phyloP scores from a whole-genome alignment of 2,329 filamentous ascomycete species.

The Albifimbria verrucaria region DNA sequence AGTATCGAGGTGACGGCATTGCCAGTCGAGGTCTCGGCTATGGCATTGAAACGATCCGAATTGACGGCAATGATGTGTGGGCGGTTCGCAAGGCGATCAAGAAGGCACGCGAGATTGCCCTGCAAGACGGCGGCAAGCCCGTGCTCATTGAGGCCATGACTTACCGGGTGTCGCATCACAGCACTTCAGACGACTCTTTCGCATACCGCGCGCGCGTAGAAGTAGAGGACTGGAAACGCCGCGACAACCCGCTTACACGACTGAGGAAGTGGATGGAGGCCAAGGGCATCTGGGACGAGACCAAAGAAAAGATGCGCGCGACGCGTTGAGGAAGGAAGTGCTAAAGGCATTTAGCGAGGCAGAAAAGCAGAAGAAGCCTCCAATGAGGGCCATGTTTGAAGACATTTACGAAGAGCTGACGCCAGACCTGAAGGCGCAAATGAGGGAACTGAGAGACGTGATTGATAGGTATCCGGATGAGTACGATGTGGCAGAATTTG shows the following conservation, averaged over 20 bases:
- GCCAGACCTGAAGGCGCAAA: conserved; percentile 73
- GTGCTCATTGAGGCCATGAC: conserved; percentile 94
- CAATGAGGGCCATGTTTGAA: conserved; percentile 71
- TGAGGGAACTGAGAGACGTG: conserved; percentile 66
- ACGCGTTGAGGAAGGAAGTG: conserved; percentile 67
- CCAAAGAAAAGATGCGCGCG: conserved; percentile 72
- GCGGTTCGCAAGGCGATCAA: conserved; percentile 79
- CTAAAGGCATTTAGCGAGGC: conserved; percentile 81
- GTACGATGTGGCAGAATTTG: conserved; percentile 77
- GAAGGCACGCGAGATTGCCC: conserved; percentile 72
- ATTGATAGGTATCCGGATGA: conserved; percentile 85
- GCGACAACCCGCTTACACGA: conserved; percentile 84
- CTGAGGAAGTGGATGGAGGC: conserved; percentile 89
- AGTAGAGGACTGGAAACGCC: conserved; percentile 90
- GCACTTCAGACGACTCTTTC: conserved; percentile 94
- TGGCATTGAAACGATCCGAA: conserved; percentile 88
- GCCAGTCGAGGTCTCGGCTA: conserved; percentile 84
- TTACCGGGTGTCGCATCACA: conserved; percentile 97
- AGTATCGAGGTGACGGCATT: conserved; percentile 89
- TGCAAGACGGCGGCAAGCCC: conserved; percentile 76
- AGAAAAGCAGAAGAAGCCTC: conserved; percentile 76
- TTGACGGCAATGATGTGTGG: conserved; percentile 94
- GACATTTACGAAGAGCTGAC: conserved; percentile 89
- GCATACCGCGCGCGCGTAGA: conserved; percentile 91
- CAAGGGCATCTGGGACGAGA: conserved; percentile 79